Evolutionary conservation across 768 basidiomycete genomes (phyloP).

Genomic region (Suillus ampliporus): DNA sequence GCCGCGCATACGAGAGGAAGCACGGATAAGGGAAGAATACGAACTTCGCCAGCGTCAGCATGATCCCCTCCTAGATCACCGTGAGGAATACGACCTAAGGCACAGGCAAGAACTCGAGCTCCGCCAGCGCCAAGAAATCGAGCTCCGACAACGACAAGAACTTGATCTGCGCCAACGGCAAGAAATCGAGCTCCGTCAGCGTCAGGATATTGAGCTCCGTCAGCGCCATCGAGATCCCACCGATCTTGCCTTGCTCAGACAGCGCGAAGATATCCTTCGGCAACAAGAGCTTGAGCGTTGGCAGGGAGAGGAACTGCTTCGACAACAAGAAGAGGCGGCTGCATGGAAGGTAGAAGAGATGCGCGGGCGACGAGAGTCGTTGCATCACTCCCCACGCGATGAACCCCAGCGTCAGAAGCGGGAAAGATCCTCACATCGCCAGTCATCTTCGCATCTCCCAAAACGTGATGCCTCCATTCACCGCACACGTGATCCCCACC

Average conservation of each 20-base stretch:
- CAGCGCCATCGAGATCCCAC: background rate
- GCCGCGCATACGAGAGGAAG: too few relatives aligned
- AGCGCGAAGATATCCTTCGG: background rate
- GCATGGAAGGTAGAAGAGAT: background rate
- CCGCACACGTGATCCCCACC: background rate
- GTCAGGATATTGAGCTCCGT: background rate
- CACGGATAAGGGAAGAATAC: constrained; percentile 16
- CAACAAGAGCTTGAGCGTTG: constrained; percentile 2
- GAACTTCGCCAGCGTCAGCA: too few relatives aligned
- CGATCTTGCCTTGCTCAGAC: background rate
- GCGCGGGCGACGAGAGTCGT: background rate
- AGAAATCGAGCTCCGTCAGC: constrained; percentile 2
- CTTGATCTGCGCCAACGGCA: background rate
- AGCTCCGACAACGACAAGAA: constrained; percentile 1
- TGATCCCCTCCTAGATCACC: background rate
- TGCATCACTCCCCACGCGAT: background rate
- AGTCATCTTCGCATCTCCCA: background rate
- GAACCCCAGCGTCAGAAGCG: background rate
- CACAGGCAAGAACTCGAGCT: constrained; percentile 2
- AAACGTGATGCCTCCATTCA: constrained; percentile 1
- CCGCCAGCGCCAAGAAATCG: too few relatives aligned
- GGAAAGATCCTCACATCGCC: background rate
- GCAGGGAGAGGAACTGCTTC: background rate
- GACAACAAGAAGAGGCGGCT: background rate
- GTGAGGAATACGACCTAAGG: background rate